Evolutionary conservation across 805 yeast species (phyloP).

Genomic region (Wickerhamiella nectarea): DNA sequence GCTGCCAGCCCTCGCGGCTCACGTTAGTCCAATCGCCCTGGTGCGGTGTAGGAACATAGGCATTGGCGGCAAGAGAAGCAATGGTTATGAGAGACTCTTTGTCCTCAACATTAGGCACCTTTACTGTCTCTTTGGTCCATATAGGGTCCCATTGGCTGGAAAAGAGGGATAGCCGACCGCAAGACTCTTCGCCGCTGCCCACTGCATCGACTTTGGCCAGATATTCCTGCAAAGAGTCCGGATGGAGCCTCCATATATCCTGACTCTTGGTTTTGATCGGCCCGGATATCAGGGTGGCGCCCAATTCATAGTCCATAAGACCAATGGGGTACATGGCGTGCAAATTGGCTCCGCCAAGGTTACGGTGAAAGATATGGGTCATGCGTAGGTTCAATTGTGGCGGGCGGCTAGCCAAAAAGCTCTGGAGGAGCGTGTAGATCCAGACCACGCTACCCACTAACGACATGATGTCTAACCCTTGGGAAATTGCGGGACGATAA

Average conservation of each 20-base stretch:
- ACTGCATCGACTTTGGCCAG: constrained; percentile 1
- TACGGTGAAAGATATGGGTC: constrained; percentile 12
- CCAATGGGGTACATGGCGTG: constrained; percentile 7
- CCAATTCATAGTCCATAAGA: constrained; percentile 6
- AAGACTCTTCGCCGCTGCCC: constrained; percentile 4
- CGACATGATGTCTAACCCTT: background rate
- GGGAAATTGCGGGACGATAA: background rate
- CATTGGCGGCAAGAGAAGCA: constrained; percentile 81
- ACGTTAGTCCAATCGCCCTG: constrained; percentile 83
- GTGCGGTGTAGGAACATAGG: constrained; percentile 66
- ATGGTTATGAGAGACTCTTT: constrained; percentile 56
- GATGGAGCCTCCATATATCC: background rate
- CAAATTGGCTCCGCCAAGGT: constrained; percentile 6
- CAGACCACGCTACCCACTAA: background rate
- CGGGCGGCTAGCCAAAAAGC: background rate
- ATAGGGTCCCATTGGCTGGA: background rate
- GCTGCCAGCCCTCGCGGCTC: constrained; percentile 38
- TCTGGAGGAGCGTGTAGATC: constrained; percentile 1
- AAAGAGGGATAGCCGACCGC: background rate
- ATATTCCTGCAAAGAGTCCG: background rate
- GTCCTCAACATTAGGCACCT: constrained; percentile 66
- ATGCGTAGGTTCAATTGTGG: constrained; percentile 4
- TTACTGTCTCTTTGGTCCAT: constrained; percentile 21
- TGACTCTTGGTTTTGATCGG: background rate
- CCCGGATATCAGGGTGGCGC: constrained; percentile 1